Percentiles rank a stretch among this genome's conserved stretches.
phyloP scores from a whole-genome alignment of 345 rosid genomes.

The Linum trigynum region DNA sequence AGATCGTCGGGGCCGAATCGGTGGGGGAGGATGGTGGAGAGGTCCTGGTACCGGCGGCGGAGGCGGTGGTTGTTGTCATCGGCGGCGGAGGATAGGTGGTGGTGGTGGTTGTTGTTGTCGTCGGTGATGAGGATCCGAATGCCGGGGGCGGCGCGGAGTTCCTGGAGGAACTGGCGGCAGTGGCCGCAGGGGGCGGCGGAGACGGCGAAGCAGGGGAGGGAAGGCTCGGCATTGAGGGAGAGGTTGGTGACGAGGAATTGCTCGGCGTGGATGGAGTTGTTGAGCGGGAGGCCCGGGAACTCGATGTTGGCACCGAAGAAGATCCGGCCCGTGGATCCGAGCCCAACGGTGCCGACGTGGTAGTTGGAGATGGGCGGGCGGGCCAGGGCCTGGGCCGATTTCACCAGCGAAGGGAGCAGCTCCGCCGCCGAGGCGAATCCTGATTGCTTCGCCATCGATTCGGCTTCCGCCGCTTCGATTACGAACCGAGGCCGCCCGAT shows the following conservation, averaged over 20 bases:
- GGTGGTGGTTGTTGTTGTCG: neutral
- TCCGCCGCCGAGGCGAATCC: conserved; percentile 34
- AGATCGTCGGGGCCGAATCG: conserved; percentile 84
- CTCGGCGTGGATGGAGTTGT: conserved; percentile 90
- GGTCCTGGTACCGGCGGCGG: conserved; percentile 18
- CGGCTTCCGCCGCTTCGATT: conserved; percentile 53
- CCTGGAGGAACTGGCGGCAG: conserved; percentile 96
- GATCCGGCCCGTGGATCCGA: conserved; percentile 85
- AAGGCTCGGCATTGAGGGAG: conserved; percentile 49
- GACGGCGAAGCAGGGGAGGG: conserved; percentile 54
- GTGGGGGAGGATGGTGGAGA: conserved; percentile 52
- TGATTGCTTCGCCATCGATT: conserved; percentile 51
- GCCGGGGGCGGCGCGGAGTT: conserved; percentile 59
- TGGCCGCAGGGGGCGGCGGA: conserved; percentile 98
- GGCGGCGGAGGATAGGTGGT: neutral
- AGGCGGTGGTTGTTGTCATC: too few species aligned
- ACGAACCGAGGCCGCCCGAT: conserved; percentile 38
- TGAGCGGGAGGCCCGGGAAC: conserved; percentile 86
- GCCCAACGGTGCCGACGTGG: conserved; percentile 73
- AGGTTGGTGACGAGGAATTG: conserved; percentile 91
- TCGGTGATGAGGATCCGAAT: conserved; percentile 45
- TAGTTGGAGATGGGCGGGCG: conserved; percentile 77
- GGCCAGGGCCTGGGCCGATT: conserved; percentile 51
- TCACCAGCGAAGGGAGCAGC: conserved; percentile 64
- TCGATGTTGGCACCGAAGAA: conserved; percentile 80